Evolutionary conservation across 495 filamentous ascomycete species (phyloP).

Genomic region (Bryoglossum gracile): DNA sequence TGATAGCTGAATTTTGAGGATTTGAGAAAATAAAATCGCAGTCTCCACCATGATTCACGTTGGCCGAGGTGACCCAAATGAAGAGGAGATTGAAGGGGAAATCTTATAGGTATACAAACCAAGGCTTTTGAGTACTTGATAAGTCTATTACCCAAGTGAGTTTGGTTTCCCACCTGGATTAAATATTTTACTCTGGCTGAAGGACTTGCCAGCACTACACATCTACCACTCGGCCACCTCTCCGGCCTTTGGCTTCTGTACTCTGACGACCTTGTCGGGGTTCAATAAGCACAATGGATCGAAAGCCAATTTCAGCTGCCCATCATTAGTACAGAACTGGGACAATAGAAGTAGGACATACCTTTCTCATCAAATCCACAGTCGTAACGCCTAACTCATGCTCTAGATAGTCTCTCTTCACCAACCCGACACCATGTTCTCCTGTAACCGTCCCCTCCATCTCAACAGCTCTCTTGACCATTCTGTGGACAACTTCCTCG

Average conservation of each 20-base stretch:
- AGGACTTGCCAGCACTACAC: too few relatives aligned
- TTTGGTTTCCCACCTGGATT: too few relatives aligned
- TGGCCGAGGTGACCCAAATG: too few relatives aligned
- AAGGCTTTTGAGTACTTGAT: too few relatives aligned
- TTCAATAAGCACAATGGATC: constrained; percentile 74
- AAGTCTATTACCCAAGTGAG: too few relatives aligned
- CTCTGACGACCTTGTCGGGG: constrained; percentile 71
- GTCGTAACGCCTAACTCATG: constrained; percentile 65
- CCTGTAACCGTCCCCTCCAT: constrained; percentile 81
- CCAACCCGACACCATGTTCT: constrained; percentile 74
- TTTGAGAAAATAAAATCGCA: too few relatives aligned
- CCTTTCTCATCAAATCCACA: constrained; percentile 75
- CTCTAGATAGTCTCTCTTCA: constrained; percentile 73
- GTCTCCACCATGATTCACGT: too few relatives aligned
- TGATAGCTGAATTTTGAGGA: too few relatives aligned
- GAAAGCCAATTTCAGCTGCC: constrained; percentile 56
- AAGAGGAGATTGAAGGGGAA: too few relatives aligned
- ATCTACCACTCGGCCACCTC: constrained; percentile 46
- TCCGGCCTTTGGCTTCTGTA: constrained; percentile 44
- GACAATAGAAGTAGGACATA: constrained; percentile 27
- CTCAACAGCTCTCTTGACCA: constrained; percentile 78
- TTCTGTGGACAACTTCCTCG: constrained; percentile 67
- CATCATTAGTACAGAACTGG: constrained; percentile 3
- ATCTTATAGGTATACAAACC: too few relatives aligned
- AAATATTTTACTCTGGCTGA: too few relatives aligned